Evolutionary conservation across 2,329 filamentous ascomycete species (phyloP).

Genomic region (Epichloe typhina): DNA sequence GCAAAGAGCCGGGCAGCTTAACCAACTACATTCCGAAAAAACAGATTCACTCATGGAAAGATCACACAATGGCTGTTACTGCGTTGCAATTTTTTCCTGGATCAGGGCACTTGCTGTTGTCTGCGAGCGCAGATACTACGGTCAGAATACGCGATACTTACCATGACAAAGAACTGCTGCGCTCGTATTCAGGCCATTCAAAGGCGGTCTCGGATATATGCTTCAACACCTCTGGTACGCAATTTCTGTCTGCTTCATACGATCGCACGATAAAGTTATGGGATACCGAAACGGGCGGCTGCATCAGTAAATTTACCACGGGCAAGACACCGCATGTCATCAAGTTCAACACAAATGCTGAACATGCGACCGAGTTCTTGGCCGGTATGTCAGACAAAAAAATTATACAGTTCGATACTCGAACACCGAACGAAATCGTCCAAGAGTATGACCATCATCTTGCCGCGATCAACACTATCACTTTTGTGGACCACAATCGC

Average conservation of each 20-base stretch:
- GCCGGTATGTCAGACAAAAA: slow-evolving; percentile 98
- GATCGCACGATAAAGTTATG: slow-evolving; percentile 95
- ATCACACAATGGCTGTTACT: slow-evolving; percentile 72
- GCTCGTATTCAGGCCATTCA: slow-evolving; percentile 81
- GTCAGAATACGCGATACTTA: slow-evolving; percentile 94
- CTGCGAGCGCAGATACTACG: slow-evolving; percentile 78
- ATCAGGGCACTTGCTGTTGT: slow-evolving; percentile 79
- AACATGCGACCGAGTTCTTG: slow-evolving; percentile 76
- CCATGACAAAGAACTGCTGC: slow-evolving; percentile 74
- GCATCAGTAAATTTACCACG: slow-evolving; percentile 76
- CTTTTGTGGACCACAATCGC: slow-evolving; percentile 85
- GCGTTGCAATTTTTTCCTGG: slow-evolving; percentile 79
- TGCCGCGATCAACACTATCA: slow-evolving; percentile 95
- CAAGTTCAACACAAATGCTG: slow-evolving; percentile 73
- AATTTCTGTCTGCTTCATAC: slow-evolving; percentile 84
- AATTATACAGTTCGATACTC: slow-evolving; percentile 91
- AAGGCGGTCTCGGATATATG: slow-evolving; percentile 84
- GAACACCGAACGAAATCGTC: slow-evolving; percentile 62
- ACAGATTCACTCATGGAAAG: slow-evolving; percentile 78
- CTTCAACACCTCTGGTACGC: slow-evolving; percentile 70
- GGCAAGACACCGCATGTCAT: slow-evolving; percentile 93
- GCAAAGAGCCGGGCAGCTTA: slow-evolving; percentile 63
- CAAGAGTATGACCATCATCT: slow-evolving; percentile 98
- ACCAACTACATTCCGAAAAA: slow-evolving; percentile 98
- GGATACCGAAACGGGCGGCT: slow-evolving; percentile 92